A percentile compares a stretch with the other conserved stretches of the same genome.
Evolutionary conservation across 768 basidiomycete genomes (phyloP).

Genomic region (Macrolepiota fuliginosa): DNA sequence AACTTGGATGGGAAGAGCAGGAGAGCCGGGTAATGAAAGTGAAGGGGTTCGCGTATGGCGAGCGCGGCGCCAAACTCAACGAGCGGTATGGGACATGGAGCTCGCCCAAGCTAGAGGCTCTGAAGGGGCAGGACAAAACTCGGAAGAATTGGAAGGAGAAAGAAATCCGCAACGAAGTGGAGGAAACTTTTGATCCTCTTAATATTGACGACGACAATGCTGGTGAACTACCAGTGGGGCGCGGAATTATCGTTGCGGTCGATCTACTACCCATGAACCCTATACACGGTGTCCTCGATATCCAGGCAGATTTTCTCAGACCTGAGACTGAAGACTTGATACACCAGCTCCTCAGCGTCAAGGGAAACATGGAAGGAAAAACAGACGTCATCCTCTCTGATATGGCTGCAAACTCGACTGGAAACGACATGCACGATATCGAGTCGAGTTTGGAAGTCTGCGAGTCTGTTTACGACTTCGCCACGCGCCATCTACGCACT

Average conservation of each 20-base stretch:
- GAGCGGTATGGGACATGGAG: slow-evolving; percentile 10
- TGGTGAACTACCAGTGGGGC: slow-evolving; percentile 19
- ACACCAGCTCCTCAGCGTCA: slow-evolving; percentile 26
- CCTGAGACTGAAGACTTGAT: slow-evolving; percentile 47
- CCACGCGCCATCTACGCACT: slow-evolving; percentile 47
- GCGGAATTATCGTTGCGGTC: slow-evolving; percentile 67
- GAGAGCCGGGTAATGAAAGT: slow-evolving; percentile 15
- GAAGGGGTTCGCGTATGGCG: slow-evolving; percentile 5
- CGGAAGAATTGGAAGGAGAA: slow-evolving; percentile 4
- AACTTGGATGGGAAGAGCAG: slow-evolving; percentile 47
- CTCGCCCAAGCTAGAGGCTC: not conserved
- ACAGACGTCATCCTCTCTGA: slow-evolving; percentile 86
- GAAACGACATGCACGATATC: slow-evolving; percentile 64
- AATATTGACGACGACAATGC: slow-evolving; percentile 32
- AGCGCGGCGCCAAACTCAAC: not conserved
- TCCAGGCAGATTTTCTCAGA: slow-evolving; percentile 79
- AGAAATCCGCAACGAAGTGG: not conserved
- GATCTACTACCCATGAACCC: slow-evolving; percentile 75
- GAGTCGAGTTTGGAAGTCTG: slow-evolving; percentile 72
- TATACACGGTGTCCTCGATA: slow-evolving; percentile 67
- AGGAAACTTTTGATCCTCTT: slow-evolving; percentile 35
- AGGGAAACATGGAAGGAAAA: slow-evolving; percentile 32
- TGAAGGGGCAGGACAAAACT: not conserved
- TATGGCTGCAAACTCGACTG: slow-evolving; percentile 85
- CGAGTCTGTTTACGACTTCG: slow-evolving; percentile 70